phyloP scores from a whole-genome alignment of 768 basidiomycete species.

The Lactarius sp. region DNA sequence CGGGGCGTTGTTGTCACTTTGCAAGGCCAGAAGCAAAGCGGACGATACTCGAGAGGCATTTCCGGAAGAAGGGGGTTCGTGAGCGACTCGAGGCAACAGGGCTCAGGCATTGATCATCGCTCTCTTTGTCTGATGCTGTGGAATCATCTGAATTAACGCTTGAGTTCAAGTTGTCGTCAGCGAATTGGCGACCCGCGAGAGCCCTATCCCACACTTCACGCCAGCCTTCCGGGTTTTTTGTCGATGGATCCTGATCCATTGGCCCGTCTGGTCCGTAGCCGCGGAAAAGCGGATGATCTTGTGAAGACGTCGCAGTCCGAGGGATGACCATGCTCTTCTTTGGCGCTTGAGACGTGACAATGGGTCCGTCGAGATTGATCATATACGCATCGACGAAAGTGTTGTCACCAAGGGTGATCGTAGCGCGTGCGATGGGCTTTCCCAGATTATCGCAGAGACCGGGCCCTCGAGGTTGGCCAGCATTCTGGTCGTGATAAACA shows the following conservation, averaged over 20 bases:
- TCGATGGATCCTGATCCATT: neutral
- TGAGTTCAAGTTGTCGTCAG: neutral
- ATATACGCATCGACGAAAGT: constrained; percentile 19
- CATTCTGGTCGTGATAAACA: constrained; percentile 20
- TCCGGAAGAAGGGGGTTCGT: no score
- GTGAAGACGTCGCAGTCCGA: neutral
- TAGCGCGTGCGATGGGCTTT: constrained; percentile 21
- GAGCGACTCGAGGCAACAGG: no score
- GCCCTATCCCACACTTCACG: constrained; percentile 20
- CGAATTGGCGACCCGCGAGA: constrained; percentile 6
- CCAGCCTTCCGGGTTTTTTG: neutral
- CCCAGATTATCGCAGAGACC: constrained; percentile 20
- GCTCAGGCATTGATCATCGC: no score
- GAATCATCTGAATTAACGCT: neutral
- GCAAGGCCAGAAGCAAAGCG: no score
- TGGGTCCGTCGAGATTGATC: constrained; percentile 19
- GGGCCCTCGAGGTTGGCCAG: constrained; percentile 12
- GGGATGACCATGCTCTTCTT: constrained; percentile 8
- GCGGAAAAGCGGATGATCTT: constrained; percentile 24
- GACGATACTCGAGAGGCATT: no score
- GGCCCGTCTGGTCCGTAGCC: constrained; percentile 8
- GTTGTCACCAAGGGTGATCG: constrained; percentile 22
- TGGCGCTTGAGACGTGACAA: neutral
- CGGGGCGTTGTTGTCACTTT: no score
- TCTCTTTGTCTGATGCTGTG: neutral